These are phyloP conservation scores for Corrigiola litoralis DNA, from an alignment of 179 eudicot genomes.

Conservation along the genomic window DNA sequence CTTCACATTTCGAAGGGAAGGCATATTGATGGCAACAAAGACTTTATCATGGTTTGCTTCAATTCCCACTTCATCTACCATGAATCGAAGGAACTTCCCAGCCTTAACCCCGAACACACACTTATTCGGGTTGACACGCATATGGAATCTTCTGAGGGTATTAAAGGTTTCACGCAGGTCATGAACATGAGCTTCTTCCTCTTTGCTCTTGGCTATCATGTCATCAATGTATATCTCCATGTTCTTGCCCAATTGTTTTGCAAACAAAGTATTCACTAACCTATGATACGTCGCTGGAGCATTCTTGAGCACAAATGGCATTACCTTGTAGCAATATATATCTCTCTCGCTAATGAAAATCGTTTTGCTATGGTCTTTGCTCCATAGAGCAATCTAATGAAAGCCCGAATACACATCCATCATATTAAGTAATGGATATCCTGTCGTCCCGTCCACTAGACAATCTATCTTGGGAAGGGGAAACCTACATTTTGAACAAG, in stretches of 20 bases:
- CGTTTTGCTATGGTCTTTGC: not conserved
- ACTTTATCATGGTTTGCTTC: slow-evolving; percentile 2
- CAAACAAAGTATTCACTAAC: not conserved
- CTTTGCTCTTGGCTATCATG: not conserved
- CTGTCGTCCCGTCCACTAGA: not conserved
- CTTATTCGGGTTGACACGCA: not conserved
- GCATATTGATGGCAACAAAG: not conserved
- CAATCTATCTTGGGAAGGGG: not conserved
- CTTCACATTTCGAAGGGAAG: not conserved
- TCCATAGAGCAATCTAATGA: not conserved
- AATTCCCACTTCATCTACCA: not conserved
- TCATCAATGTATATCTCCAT: too few species aligned
- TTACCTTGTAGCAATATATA: not conserved
- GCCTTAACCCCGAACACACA: not conserved
- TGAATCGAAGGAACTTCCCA: slow-evolving; percentile 1
- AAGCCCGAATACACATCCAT: slow-evolving; percentile 2
- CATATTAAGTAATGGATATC: not conserved
- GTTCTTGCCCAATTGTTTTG: not conserved
- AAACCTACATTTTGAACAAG: not conserved
- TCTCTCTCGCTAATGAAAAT: not conserved
- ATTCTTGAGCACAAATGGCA: not conserved
- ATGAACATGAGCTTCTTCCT: not conserved
- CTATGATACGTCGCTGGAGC: not conserved
- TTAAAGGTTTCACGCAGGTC: not conserved
- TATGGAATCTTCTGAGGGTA: not conserved